Base-by-base conservation (phyloP, 2,329 filamentous ascomycete species). In the Colletotrichum chlorophyti region DNA sequence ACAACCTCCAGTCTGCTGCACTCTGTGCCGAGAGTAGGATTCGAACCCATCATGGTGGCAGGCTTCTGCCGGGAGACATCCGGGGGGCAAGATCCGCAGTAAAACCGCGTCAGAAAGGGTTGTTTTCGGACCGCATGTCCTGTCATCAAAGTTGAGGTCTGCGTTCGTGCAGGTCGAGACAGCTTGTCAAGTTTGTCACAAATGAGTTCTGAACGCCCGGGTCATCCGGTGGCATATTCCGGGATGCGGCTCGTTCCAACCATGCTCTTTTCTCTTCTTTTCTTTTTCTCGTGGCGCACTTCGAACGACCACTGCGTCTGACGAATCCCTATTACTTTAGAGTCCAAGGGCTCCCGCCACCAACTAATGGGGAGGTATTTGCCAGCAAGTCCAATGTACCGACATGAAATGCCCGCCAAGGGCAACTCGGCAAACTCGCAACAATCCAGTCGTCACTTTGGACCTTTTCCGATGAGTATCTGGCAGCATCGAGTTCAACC, bases 191-290 rank as follows among this genome's bases (percentile, higher is more conserved):
- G n/a, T 19, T 35, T 24, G n/a, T 54, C 50, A 54, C 11, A 32
- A 48, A 48, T 24, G 51, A 60, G 12, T 37, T 48, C 12, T 46
- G 37, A 40, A 26, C 3, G 38, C 26, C 29, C 14, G 24, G n/a
- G 15, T 31, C n/a, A 12, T 19, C 6, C 15, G n/a, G 26, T 29
- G 21, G 37, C 14, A n/a, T 15, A 4, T 27, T 35, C 8, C 26
- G 31, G 29, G 17, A 23, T 11, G 23, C 15, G 24, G n/a, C 31
- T 17, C 15, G 14, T 19, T 10, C 24, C 23, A 31, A 15, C 11
- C n/a, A 11, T 51, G 27, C n/a, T n/a, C 23, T 11, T 5, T 50
- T 60, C 55, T 35, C n/a, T n/a, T 27, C 8, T 5, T 50, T 60
- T 32, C 51, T 55, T 50, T 57, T 60, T 38, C 9, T 7, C n/a